Base-by-base conservation (phyloP, 176 grass and related monocot genomes). In the Metroxylon sagu region DNA sequence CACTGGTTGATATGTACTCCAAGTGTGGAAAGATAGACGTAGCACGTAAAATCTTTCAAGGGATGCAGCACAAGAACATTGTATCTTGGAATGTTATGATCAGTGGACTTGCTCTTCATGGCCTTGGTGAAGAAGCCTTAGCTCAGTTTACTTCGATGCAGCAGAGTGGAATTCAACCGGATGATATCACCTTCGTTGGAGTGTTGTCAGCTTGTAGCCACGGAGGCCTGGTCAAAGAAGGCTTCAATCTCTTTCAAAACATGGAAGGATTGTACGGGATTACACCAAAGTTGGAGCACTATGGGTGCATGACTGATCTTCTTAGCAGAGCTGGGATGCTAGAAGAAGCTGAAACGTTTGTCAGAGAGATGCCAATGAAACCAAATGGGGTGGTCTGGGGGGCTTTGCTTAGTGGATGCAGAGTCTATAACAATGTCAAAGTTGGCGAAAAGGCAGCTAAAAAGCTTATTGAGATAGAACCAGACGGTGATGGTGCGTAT, bases 321-420 rank as follows among this genome's bases (percentile, higher is more conserved):
- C 14, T 64, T 48, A 64, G 43, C 61, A 64, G 43, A 49, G 61
- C 12, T 64, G 61, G 61, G 61, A 19, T 50, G 61, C 31, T 50
- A 12, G 43, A 50, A 50, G 61, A 64, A 50, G 43, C 43, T 8
- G 43, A 26, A 18, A 64, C 5, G 3, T 64, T 64, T 0, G 50
- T 64, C 8, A 18, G 49, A 25, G 19, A 64, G 10, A 64, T 17
- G 43, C 43, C 61, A 31, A 50, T 64, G 61, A 16, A 26, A n/a
- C 61, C 61, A 50, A 31, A 64, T 64, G 61, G 43, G 19, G 61
- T 19, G 3, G 21, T 64, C 4, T 50, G 8, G 61, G 61, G 61
- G 4, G 61, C 43, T 64, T 23, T 64, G 43, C 61, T 50, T 64
- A 50, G 39, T 25, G 43, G 31, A 64, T 49, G 43, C 39, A 26